Evolutionary conservation across 2,329 filamentous ascomycete species (phyloP), one percentile per base, ranked within the genome.

Genomic region (Exophiala sp.): DNA sequence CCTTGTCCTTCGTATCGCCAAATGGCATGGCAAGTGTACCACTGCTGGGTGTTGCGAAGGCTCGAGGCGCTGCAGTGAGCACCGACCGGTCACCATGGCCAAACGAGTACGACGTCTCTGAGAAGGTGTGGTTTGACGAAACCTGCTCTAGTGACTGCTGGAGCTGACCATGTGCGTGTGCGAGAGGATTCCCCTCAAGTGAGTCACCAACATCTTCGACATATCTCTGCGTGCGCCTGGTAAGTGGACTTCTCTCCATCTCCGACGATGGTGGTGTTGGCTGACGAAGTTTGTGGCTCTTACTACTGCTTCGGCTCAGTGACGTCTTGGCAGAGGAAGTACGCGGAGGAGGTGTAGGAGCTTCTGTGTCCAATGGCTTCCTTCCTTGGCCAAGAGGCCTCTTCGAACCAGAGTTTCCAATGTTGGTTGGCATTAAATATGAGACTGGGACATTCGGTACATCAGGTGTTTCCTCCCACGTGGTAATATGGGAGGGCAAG

Each of bases 101-200:
- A 8, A 29, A 29, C 5, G 24, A 29, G 24, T 29, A 29, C 24
- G 24, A 29, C 5, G 24, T 29, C 24, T 10, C 36, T 16, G 34
- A 39, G n/a, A 67, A 41, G 74, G 66, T 50, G 76, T 74, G 61
- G 75, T 66, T 54, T 72, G 78, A 3, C 76, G 76, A 47, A 75
- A 63, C 33, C 11, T 70, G 47, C 66, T 66, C 12, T 16, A 62
- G 40, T 2, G 60, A 60, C 33, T 56, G 51, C 40, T 57, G 58
- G 8, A 60, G 47, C 11, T 57, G 44, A 35, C 52, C 49, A 47
- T 62, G 58, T 29, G 78, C 12, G 67, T 29, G 42, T 34, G 39
- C 34, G 24, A 55, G 16, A 2, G 41, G 33, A 20, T 29, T 36
- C 18, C 42, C 69, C 65, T 12, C 70, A 65, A 47, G 63, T 62